These are phyloP conservation scores for Ottelia alismoides DNA, from an alignment of 106 monocot genomes.

Conservation along the genomic window DNA sequence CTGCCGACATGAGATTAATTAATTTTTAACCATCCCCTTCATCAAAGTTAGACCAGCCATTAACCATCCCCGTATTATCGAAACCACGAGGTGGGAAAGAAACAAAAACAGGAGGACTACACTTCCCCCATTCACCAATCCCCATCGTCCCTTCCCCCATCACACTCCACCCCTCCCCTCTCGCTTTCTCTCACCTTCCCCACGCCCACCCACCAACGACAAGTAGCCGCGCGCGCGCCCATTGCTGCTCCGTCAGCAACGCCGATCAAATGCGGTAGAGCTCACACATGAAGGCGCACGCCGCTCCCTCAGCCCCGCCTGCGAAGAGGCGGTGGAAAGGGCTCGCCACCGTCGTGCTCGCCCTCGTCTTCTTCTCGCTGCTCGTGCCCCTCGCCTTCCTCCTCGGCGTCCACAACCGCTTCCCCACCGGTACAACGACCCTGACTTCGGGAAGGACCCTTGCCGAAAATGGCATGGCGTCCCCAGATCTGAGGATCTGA, in stretches of 20 bases:
- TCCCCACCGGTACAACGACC: slow-evolving; percentile 38
- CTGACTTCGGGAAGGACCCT: too few relatives aligned
- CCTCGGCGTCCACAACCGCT: slow-evolving; percentile 34
- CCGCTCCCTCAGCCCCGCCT: slow-evolving; percentile 3
- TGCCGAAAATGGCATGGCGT: too few relatives aligned
- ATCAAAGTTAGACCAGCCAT: too few relatives aligned
- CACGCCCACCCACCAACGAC: neutral
- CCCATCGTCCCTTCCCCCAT: too few relatives aligned
- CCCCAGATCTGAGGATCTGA: too few relatives aligned
- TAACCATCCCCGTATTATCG: too few relatives aligned
- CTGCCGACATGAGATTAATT: too few relatives aligned
- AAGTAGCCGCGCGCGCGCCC: too few relatives aligned
- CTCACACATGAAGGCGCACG: slow-evolving; percentile 38
- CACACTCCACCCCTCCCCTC: too few relatives aligned
- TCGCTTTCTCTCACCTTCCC: neutral
- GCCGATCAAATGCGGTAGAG: too few relatives aligned
- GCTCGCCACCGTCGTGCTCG: slow-evolving; percentile 21
- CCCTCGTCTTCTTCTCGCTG: slow-evolving; percentile 41
- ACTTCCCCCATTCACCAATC: neutral
- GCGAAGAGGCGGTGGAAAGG: slow-evolving; percentile 43
- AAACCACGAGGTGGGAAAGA: too few relatives aligned
- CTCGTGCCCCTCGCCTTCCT: slow-evolving; percentile 43
- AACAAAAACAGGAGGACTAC: neutral
- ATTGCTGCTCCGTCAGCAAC: neutral
- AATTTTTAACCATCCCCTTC: too few relatives aligned